These are phyloP conservation scores for Rhynchospora pubera DNA, from an alignment of 176 grass and related monocot species.

Conservation along the genomic window DNA sequence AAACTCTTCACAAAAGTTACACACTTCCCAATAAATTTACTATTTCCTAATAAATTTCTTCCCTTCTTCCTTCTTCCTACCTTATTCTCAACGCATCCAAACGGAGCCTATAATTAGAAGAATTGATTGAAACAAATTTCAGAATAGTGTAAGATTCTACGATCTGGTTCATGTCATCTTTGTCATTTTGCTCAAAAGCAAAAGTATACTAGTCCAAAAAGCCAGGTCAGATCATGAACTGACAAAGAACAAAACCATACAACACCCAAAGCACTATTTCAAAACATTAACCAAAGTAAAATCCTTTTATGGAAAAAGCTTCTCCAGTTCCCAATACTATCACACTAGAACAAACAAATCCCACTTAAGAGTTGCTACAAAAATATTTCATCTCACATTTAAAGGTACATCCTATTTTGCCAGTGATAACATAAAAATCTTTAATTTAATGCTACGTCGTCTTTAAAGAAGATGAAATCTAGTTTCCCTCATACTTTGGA, in stretches of 20 bases:
- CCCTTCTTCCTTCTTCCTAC: no score
- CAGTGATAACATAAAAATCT: not conserved
- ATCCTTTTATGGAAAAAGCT: not conserved
- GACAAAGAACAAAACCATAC: not conserved
- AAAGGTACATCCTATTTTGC: not conserved
- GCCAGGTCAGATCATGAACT: not conserved
- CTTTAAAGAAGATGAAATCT: constrained; percentile 4
- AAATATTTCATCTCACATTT: constrained; percentile 3
- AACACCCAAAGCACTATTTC: not conserved
- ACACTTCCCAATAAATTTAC: no score
- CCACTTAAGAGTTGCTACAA: not conserved
- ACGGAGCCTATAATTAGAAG: not conserved
- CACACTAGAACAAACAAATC: not conserved
- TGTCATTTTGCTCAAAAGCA: not conserved
- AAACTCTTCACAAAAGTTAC: no score
- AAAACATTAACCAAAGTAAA: not conserved
- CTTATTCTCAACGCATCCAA: no score
- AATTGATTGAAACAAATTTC: not conserved
- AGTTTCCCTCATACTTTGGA: constrained; percentile 72
- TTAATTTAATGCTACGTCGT: not conserved
- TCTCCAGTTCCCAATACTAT: constrained; percentile 8
- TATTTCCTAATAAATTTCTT: no score
- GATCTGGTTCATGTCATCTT: not conserved
- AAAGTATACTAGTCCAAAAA: not conserved
- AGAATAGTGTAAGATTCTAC: not conserved